These are phyloP conservation scores for Xylaria arbuscula DNA, from an alignment of 2,329 filamentous ascomycete species.

Conservation along the genomic window DNA sequence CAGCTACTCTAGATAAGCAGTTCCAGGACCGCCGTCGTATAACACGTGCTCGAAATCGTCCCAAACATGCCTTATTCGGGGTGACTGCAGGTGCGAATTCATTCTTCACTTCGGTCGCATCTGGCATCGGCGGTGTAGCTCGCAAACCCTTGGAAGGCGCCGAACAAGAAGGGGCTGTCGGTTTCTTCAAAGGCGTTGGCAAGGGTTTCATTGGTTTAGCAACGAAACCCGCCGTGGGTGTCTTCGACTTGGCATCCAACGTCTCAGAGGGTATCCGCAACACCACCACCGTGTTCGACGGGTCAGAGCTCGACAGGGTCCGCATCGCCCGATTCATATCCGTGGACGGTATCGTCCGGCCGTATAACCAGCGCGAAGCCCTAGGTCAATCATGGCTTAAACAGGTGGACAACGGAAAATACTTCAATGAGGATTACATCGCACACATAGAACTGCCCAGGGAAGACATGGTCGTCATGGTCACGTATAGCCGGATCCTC, in stretches of 20 bases:
- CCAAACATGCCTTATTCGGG: slow-evolving; percentile 96
- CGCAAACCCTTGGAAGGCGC: slow-evolving; percentile 95
- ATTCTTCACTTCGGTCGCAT: slow-evolving; percentile 90
- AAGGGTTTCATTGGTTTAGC: slow-evolving; percentile 95
- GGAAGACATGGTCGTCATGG: slow-evolving; percentile 89
- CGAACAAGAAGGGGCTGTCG: slow-evolving; percentile 91
- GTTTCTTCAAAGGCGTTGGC: slow-evolving; percentile 97
- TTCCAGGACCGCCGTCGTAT: slow-evolving; percentile 97
- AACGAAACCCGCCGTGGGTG: slow-evolving; percentile 95
- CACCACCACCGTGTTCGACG: slow-evolving; percentile 97
- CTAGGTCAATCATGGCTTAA: slow-evolving; percentile 99
- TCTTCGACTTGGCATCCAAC: slow-evolving; percentile 96
- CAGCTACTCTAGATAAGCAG: slow-evolving; percentile 96
- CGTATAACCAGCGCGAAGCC: slow-evolving; percentile 93
- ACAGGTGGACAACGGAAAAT: slow-evolving; percentile 95
- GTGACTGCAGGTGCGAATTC: slow-evolving; percentile 96
- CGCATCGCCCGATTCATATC: slow-evolving; percentile 94
- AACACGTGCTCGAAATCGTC: slow-evolving; percentile 89
- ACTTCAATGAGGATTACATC: slow-evolving; percentile 97
- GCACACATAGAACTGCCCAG: slow-evolving; percentile 92
- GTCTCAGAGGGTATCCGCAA: slow-evolving; percentile 98
- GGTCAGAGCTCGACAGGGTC: slow-evolving; percentile 91
- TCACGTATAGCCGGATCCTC: slow-evolving; percentile 89
- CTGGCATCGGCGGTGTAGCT: slow-evolving; percentile 91
- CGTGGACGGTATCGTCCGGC: slow-evolving; percentile 90